Conservation (phyloP, 1,139 yeast species). For the Blastobotrys buckinghamii region DNA sequence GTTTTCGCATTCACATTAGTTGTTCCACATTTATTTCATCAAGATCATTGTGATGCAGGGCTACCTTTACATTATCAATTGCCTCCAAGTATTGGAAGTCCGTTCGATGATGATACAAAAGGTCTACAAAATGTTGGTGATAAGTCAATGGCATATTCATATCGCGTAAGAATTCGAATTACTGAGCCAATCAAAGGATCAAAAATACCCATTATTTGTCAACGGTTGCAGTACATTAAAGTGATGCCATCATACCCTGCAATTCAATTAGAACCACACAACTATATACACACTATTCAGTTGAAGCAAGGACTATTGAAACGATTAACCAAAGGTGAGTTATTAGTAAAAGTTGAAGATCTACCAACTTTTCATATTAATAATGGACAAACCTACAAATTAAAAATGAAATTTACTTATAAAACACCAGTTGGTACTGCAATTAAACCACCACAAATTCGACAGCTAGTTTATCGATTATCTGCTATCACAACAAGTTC, state of each 20-base stretch:
- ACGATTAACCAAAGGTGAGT: constrained; percentile 7
- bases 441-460: constrained; percentile 8
- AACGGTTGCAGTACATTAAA: constrained; percentile 5
- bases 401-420: background rate
- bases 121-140: constrained; percentile 9
- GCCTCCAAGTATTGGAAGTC: constrained; percentile 13
- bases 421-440: background rate
- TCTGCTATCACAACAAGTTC: constrained; percentile 9
- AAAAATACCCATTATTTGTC: constrained; percentile 7
- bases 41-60: constrained; percentile 1
- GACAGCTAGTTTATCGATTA: constrained; percentile 3
- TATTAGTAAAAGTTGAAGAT: constrained; percentile 1
- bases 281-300: background rate
- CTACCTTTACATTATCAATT: constrained; percentile 13
- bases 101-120: constrained; percentile 2
- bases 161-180: constrained; percentile 19
- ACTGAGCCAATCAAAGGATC: constrained; percentile 9
- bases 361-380: constrained; percentile 9
- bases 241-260: constrained; percentile 15
- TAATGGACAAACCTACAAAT: background rate
- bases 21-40: constrained; percentile 16
- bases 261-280: constrained; percentile 6
- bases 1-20: constrained; percentile 18
- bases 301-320: constrained; percentile 11
- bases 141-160: constrained; percentile 15